Base-by-base conservation (phyloP, 768 basidiomycete species). In the Hemileccinum rubropunctum region DNA sequence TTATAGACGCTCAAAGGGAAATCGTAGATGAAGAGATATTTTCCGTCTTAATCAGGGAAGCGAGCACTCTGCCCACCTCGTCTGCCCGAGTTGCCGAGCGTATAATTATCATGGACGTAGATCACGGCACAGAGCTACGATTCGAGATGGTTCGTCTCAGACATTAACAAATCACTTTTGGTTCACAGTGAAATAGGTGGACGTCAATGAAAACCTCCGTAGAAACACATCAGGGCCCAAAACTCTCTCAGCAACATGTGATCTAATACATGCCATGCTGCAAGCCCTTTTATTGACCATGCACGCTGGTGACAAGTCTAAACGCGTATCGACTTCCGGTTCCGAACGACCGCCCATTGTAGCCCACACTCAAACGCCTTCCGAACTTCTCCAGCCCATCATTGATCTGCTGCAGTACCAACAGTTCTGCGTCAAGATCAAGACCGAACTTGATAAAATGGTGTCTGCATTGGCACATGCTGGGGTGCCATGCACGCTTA, bases 1-100 rank as follows among this genome's bases (percentile, higher is more conserved):
- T 93, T 32, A 72, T 68, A 50, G 66, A 66, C 21, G 85, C 84
- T 1, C 89, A 91, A 60, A 75, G 73, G 45, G 91, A 91, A 63
- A 73, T 84, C 13, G 76, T 91, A 6, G 88, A 93, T 48, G 84
- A 87, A 60, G 91, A 93, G 60, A 84, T 92, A 34, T 93, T 91
- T 55, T 72, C 82, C 3, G 60, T 81, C 18, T 72, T 93, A 18
- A 86, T 91, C 35, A 77, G 73, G 60, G 91, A 92, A 67, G 86
- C 88, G n/a, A 83, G 84, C 48, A 79, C 65, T 51, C 72, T 92
- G 10, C 85, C 88, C 13, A 88, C 86, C 1, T 86, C 86, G 4
- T 82, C 86, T 28, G 86, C 86, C 11, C 78, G 82, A 21, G 88
- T 92, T 6, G 85, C 88, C 3, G 91, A 93, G 61, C 78, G 86